Evolutionary conservation across 1,139 yeast species (phyloP), one percentile per base, ranked within the genome.

Genomic region (Suhomyces taliae): DNA sequence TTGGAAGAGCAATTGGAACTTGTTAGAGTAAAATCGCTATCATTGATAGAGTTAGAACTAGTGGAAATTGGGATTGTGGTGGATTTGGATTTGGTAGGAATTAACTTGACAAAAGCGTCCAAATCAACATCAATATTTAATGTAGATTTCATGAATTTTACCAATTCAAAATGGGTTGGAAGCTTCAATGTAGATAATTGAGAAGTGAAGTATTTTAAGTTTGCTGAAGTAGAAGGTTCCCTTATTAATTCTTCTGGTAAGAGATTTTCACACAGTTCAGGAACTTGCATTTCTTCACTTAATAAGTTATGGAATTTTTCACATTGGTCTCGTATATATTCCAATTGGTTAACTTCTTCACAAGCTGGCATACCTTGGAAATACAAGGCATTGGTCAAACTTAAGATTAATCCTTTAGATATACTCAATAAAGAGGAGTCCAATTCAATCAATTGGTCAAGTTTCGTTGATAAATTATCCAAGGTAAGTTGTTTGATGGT

Each of bases 401-500:
- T 32, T 4, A 12, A 4, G 10, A 44, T 35, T n/a, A 47, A 31
- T 7, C 41, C 44, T 8, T 37, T 39, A 29, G 45, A 34, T 9
- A 24, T 9, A 12, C 33, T 33, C 27, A 41, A 27, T 33, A 47
- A 44, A 8, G 47, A 41, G 6, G 48, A 39, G 27, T 49, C 52
- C 7, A 46, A 40, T 32, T 46, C 47, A 24, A 53, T 48, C 34
- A 53, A 35, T 36, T 44, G 50, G 39, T 47, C 46, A 15, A 56
- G 44, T 37, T 52, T 57, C n/a, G 47, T 41, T 2, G 57, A 50
- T 27, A 59, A 41, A 34, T 52, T 50, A 29, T 53, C 56, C 32
- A 57, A 40, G 29, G 46, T 51, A 37, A 55, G 48, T 8, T 49
- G 50, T 41, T 57, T 57, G 42, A 55, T 57, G 15, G 53, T 39